Conservation (phyloP, 148 eudicot species). For the Chenopodium berlandieri region DNA sequence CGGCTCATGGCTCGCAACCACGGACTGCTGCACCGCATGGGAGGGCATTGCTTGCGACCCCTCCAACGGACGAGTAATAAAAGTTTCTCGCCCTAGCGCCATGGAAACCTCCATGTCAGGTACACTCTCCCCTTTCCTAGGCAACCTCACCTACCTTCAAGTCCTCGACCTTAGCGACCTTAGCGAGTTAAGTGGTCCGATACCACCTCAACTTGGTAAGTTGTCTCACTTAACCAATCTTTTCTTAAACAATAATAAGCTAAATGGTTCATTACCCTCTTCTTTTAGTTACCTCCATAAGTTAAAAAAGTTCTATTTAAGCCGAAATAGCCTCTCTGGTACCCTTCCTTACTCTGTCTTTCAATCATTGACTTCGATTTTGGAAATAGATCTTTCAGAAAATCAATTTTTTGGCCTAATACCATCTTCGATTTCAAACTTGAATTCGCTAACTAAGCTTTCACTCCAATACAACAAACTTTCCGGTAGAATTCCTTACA, state of each 20-base stretch:
- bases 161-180: constrained; percentile 60
- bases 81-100: constrained; percentile 58
- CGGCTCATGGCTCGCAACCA: constrained; percentile 46
- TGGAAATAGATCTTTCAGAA: constrained; percentile 49
- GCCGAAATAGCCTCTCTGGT: constrained; percentile 47
- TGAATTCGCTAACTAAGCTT: constrained; percentile 34
- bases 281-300: constrained; percentile 36
- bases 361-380: constrained; percentile 25
- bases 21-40: constrained; percentile 73
- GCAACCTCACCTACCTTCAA: constrained; percentile 47
- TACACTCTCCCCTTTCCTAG: constrained; percentile 59
- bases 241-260: constrained; percentile 48
- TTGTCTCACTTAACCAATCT: constrained; percentile 39
- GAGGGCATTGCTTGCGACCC: constrained; percentile 55
- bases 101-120: constrained; percentile 62
- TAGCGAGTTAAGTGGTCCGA: constrained; percentile 44
- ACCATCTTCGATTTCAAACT: constrained; percentile 42
- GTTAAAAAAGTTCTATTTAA: constrained; percentile 39
- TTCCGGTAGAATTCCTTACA: constrained; percentile 44
- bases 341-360: constrained; percentile 38
- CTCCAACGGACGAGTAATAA: constrained; percentile 48
- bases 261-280: constrained; percentile 50
- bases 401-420: constrained; percentile 49
- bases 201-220: constrained; percentile 56
- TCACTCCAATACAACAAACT: constrained; percentile 52